A percentile compares a stretch with the other conserved stretches of the same genome.
These are phyloP conservation scores for Bonia amplexicaulis DNA, from an alignment of 176 grass and related monocot species.

Conservation along the genomic window DNA sequence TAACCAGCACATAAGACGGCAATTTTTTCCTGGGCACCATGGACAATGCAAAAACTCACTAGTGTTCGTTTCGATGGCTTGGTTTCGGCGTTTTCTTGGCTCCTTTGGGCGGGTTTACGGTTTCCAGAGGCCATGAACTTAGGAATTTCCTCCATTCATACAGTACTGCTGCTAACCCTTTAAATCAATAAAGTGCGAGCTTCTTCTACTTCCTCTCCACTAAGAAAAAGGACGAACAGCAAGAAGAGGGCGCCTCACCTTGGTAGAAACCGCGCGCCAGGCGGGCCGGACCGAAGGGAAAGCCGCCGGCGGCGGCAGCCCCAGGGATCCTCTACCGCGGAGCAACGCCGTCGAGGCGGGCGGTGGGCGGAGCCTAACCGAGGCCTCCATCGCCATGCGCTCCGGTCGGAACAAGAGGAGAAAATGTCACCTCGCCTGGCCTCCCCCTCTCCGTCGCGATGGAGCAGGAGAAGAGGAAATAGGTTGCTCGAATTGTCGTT, in stretches of 20 bases:
- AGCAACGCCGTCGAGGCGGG: background rate
- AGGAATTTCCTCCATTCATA: background rate
- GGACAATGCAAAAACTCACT: background rate
- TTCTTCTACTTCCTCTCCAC: background rate
- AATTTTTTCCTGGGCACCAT: background rate
- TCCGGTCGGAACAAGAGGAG: background rate
- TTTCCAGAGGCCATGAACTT: background rate
- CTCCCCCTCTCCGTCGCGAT: background rate
- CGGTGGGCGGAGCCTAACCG: constrained; percentile 6
- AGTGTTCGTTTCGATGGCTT: background rate
- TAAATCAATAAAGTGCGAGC: background rate
- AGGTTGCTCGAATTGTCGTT: background rate
- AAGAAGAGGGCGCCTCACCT: constrained; percentile 22
- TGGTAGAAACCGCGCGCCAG: constrained; percentile 31
- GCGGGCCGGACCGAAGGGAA: background rate
- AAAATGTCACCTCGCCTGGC: background rate
- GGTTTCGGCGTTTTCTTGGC: background rate
- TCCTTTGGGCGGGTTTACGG: background rate
- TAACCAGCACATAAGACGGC: background rate
- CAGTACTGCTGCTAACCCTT: background rate
- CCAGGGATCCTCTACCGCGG: background rate
- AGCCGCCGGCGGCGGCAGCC: background rate
- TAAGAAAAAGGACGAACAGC: background rate
- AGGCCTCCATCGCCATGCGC: constrained; percentile 19
- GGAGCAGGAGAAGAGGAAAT: background rate